Evolutionary conservation across 2,329 filamentous ascomycete species (phyloP), one percentile per base, ranked within the genome.

Genomic region (Trichophyton mentagrophytes): DNA sequence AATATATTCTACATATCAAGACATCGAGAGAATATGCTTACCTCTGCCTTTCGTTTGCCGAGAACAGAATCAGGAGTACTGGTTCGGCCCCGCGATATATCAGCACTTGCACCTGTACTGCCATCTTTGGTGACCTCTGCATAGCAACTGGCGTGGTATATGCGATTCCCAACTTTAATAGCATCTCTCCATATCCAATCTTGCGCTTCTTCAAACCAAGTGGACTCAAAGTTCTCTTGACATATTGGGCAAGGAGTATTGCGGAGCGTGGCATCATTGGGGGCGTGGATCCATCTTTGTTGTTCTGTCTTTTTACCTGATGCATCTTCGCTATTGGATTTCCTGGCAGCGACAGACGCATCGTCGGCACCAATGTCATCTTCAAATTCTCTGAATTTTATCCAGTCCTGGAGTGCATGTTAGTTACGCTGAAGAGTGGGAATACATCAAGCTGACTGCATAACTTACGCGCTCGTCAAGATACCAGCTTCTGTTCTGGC

Each of bases 181-280:
- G 92, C 89, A 72, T 99, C 92, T 72, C 90, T 86, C 89, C 93
- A 97, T 46, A 99, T 92, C 82, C 91, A 97, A 69, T 99, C 92
- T 73, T 97, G 90, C 17, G 88, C 88, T 64, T 95, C 90, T 67
- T 95, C 90, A 5, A 92, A 85, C 87, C 90, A 97, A 65, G 88
- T 87, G 65, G 88, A 90, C 75, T 95, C 88, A 68, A 99, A 97
- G 66, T 88, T 87, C 71, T 99, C 93, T 72, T 96, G 91, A 72
- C 93, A 97, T 67, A 99, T 95, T 1, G 90, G 90, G 69, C 93
- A 99, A 0, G 88, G 82, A 15, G 84, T 87, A 69, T 90, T 91
- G 62, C 86, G 83, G 27, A 88, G 80, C 27, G 83, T 81, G 17
- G 85, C 82, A 65, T 92, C 87, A 58, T 91, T 88, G 0, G 92